phyloP scores from a whole-genome alignment of 257 asterid species.

The Agastache rugosa region DNA sequence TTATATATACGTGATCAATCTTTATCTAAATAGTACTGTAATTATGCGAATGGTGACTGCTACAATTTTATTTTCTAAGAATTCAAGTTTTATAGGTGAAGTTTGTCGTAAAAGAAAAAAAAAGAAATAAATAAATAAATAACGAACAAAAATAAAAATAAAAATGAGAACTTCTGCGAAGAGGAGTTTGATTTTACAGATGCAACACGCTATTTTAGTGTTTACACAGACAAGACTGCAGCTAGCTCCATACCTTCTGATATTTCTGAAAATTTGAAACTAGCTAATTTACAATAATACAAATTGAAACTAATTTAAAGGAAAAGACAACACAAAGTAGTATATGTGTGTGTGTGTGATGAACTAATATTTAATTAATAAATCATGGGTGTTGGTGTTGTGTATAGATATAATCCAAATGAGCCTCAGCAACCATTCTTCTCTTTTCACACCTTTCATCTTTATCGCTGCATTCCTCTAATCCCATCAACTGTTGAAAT shows the following conservation, averaged over 20 bases:
- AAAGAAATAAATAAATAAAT: no score
- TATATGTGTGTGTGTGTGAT: neutral
- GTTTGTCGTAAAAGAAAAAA: no score
- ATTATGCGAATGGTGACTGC: no score
- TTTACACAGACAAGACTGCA: neutral
- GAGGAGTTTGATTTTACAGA: no score
- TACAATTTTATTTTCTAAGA: no score
- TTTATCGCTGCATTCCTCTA: slow-evolving; percentile 48
- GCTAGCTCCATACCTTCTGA: neutral
- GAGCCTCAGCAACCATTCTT: slow-evolving; percentile 72
- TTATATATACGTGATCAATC: no score
- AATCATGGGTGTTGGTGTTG: slow-evolving; percentile 50
- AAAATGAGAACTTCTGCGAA: no score
- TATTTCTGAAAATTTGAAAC: neutral
- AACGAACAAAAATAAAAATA: no score
- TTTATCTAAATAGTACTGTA: no score
- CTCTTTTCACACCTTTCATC: slow-evolving; percentile 57
- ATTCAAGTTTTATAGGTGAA: no score
- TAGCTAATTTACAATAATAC: neutral
- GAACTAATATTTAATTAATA: neutral
- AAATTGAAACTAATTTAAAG: neutral
- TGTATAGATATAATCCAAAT: slow-evolving; percentile 75
- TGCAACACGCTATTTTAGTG: neutral
- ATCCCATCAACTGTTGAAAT: slow-evolving; percentile 55
- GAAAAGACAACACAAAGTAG: neutral